Conservation (phyloP, 2,329 filamentous ascomycete genomes). For the Zarea fungicola region DNA sequence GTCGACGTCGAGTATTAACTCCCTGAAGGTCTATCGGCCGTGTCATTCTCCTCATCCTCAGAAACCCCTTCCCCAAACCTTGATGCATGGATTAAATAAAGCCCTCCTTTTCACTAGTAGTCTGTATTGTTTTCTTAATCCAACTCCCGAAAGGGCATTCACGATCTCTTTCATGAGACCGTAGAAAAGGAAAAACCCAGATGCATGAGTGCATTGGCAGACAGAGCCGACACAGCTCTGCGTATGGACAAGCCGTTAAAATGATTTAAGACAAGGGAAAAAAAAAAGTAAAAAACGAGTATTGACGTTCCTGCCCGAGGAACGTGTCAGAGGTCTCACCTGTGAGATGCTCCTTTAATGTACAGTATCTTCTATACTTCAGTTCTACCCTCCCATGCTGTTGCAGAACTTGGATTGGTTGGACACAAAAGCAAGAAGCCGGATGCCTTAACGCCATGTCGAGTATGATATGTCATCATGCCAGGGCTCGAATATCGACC, state of each 20-base stretch:
- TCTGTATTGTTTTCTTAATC: slow-evolving; percentile 3
- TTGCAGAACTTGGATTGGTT: neutral
- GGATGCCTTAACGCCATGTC: neutral
- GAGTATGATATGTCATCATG: neutral
- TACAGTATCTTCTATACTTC: slow-evolving; percentile 11
- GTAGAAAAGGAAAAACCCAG: neutral
- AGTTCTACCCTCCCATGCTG: slow-evolving; percentile 2
- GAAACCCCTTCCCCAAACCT: neutral
- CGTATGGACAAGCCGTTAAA: slow-evolving; percentile 2
- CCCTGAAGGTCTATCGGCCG: neutral
- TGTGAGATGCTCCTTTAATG: slow-evolving; percentile 6
- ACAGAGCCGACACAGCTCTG: too few relatives aligned
- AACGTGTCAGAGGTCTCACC: slow-evolving; percentile 7
- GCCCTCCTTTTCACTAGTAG: neutral
- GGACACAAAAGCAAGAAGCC: neutral
- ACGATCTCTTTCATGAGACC: too few relatives aligned
- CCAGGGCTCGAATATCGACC: neutral
- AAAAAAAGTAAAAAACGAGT: slow-evolving; percentile 1
- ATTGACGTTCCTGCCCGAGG: slow-evolving; percentile 6
- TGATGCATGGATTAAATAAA: neutral
- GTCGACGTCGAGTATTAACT: neutral
- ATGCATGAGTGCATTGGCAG: too few relatives aligned
- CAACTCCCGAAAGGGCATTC: too few relatives aligned
- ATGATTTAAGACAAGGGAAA: neutral
- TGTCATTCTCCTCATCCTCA: neutral